Base-by-base conservation (phyloP, 1,284 basidiomycete species). In the Macrocybe sp. region DNA sequence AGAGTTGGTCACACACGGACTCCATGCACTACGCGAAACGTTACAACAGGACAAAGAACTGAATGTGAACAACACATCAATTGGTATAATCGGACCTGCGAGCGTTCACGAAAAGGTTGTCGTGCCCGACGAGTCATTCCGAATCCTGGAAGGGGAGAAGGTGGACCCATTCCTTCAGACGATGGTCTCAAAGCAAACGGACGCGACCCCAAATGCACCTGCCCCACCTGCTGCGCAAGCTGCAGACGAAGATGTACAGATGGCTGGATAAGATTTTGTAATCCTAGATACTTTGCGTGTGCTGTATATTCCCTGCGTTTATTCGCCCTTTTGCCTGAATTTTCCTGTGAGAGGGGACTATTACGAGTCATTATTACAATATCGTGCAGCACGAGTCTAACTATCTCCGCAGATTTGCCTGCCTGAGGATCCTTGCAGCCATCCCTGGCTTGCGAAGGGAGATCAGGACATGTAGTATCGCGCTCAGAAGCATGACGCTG, bases 41-140 rank as follows among this genome's bases (percentile, higher is more conserved):
- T 78, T 98, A 34, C 95, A 97, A 63, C 95, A 98, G 64, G 95
- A 97, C 74, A 98, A 97, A 66, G 92, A 91, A 61, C 83, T 97
- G 48, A 94, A 87, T 6, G 73, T 85, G 55, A 81, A 86, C 60
- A 98, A 98, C 73, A 98, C 95, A 0, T 92, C 91, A 0, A 85
- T 97, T 58, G 93, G 92, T 34, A 89, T 98, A 61, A 77, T 97
- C 52, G 92, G 90, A 7, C 82, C 86, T 11, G 67, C 75, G 16
- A 79, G 83, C 51, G 59, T 62, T 9, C 70, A 79, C 51, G 89
- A 92, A 67, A 74, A 64, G 34, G 66, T 62, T 33, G 71, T 75
- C 11, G 63, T 70, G 5, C 61, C 76, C 7, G 69, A 66, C 48
- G 82, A 81, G 29, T 62, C 77, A 50, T 92, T 92, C 78, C 79